Conservation (phyloP, 768 basidiomycete species). For the Clitopilus passeckerianus region DNA sequence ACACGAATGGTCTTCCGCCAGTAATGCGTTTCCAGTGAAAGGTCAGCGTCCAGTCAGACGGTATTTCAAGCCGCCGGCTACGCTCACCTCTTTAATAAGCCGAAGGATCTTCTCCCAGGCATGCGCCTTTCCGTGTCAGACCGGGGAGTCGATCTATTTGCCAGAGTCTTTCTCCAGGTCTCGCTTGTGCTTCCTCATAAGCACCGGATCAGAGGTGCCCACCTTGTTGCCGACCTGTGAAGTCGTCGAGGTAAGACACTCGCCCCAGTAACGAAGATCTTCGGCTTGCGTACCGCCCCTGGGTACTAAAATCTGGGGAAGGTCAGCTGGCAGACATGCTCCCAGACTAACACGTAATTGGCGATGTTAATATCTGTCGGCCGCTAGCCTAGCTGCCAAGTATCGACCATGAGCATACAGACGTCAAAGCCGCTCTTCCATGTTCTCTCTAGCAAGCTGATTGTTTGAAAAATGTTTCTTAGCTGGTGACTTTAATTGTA, state of each 20-base stretch:
- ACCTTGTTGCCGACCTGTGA: constrained; percentile 37
- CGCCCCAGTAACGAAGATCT: neutral
- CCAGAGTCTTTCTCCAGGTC: constrained; percentile 36
- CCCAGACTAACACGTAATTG: constrained; percentile 34
- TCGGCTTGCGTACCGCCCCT: constrained; percentile 16
- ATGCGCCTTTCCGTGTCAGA: constrained; percentile 48
- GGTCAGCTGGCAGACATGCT: neutral
- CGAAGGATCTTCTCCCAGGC: constrained; percentile 48
- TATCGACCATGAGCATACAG: constrained; percentile 42
- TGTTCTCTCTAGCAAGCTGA: neutral
- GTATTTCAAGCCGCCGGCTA: neutral
- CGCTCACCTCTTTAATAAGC: constrained; percentile 35
- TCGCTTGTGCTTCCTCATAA: constrained; percentile 38
- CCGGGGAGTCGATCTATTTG: constrained; percentile 42
- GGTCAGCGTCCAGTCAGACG: neutral
- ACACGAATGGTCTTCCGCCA: constrained; percentile 41
- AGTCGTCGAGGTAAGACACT: neutral
- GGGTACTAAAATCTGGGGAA: constrained; percentile 32
- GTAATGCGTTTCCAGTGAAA: constrained; percentile 48
- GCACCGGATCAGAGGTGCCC: constrained; percentile 43
- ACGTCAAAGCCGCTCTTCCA: neutral
- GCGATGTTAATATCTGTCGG: constrained; percentile 44
- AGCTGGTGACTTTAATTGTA: constrained; percentile 9
- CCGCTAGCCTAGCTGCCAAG: constrained; percentile 47
- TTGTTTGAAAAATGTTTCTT: neutral